These are phyloP conservation scores for Sequoiadendron giganteum DNA, from an alignment of 75 land plant genomes.

Conservation along the genomic window DNA sequence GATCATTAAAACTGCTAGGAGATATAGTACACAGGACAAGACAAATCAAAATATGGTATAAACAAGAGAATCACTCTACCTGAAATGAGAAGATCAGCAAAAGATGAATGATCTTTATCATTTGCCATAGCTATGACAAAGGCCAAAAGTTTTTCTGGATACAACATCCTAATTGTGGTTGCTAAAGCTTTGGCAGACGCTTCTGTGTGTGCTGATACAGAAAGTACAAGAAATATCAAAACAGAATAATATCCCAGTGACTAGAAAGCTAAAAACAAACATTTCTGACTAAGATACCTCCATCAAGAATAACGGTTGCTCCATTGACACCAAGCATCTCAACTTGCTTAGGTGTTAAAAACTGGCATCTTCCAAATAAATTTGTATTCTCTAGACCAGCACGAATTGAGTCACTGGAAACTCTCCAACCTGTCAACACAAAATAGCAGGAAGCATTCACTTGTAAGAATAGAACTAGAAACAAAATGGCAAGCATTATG, in stretches of 20 bases:
- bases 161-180: slow-evolving; percentile 45
- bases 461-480: not conserved
- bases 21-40: not conserved
- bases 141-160: slow-evolving; percentile 51
- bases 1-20: not conserved
- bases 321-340: slow-evolving; percentile 44
- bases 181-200: slow-evolving; percentile 81
- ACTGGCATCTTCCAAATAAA: slow-evolving; percentile 79
- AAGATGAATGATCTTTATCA: slow-evolving; percentile 84
- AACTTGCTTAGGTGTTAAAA: slow-evolving; percentile 40
- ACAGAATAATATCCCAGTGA: not conserved
- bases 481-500: not conserved
- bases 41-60: not conserved
- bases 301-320: slow-evolving; percentile 73
- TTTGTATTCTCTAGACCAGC: slow-evolving; percentile 61
- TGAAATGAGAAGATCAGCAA: slow-evolving; percentile 66
- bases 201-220: slow-evolving; percentile 80
- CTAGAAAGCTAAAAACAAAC: not conserved
- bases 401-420: slow-evolving; percentile 64
- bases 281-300: slow-evolving; percentile 47
- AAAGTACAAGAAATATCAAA: not conserved
- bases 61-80: slow-evolving; percentile 27
- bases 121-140: slow-evolving; percentile 92
- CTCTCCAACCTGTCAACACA: slow-evolving; percentile 57
- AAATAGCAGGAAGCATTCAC: not conserved